Evolutionary conservation across 225 moss, liverwort and hornwort genomes (phyloP), one percentile per base, ranked within the genome.

Genomic region (Marchantia paleacea): DNA sequence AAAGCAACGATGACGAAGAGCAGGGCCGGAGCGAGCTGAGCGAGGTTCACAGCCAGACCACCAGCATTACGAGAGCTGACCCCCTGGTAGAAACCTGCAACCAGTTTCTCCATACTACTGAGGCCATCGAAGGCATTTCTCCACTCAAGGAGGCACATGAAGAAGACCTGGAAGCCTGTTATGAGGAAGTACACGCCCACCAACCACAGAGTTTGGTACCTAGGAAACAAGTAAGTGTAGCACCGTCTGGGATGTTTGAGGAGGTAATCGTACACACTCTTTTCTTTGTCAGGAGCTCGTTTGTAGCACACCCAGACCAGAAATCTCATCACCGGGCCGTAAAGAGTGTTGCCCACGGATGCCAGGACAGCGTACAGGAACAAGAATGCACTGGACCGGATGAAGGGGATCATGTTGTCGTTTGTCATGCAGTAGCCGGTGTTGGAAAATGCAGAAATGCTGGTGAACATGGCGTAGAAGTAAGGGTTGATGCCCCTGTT

Each of bases 21-120:
- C 61, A 92, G 52, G 11, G 95, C 85, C 19, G 91, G 89, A 51
- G 91, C 81, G 78, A 96, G 48, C 70, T 22, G 78, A 83, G 77
- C 63, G 57, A 96, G 39, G 13, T 55, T 24, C 47, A 91, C 52
- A 19, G 84, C 81, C 72, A 85, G 85, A 80, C 92, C 90, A 28
- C 95, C 93, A 6, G 88, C 81, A 80, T 87, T 96, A 5, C 90
- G 89, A 25, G 90, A 88, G 66, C 85, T 92, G 61, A 92, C 75
- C 10, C 87, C 87, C 58, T 93, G 90, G 78, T 89, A 92, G 16
- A 87, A 52, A 5, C 85, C 90, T 52, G 75, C 88, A 60, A 87
- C 81, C 70, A 93, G 19, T 79, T 90, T 91, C 71, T 82, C 65
- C 30, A 83, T 69, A 16, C 75, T 8, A 24, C 12, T 83, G n/a